Percentiles rank a stretch among this genome's conserved stretches.
phyloP scores from a whole-genome alignment of 345 rosid genomes.

The Aurinia saxatilis region DNA sequence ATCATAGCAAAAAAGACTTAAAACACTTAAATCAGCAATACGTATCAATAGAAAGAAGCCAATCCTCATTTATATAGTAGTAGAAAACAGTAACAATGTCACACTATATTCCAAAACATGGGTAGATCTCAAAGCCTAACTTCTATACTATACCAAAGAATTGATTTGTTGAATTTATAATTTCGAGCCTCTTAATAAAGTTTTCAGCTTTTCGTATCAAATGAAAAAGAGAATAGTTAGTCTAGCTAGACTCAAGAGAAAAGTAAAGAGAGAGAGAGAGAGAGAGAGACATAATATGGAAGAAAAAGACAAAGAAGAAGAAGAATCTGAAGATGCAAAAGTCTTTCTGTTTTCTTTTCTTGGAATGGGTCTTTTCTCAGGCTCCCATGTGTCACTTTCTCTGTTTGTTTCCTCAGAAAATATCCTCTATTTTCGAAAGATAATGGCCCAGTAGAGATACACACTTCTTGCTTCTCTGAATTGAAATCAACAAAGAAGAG shows the following conservation, averaged over 20 bases:
- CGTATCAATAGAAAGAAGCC: too few species aligned
- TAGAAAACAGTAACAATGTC: too few species aligned
- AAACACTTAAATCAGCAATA: too few species aligned
- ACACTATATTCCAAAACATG: too few species aligned
- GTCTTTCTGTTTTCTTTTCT: not conserved
- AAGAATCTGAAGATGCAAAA: constrained; percentile 16
- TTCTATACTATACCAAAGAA: too few species aligned
- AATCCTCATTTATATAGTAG: too few species aligned
- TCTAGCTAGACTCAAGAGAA: not conserved
- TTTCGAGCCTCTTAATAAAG: too few species aligned
- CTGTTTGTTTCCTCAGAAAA: constrained; percentile 6
- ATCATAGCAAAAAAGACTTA: too few species aligned
- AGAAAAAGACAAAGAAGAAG: constrained; percentile 20
- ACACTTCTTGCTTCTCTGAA: constrained; percentile 26
- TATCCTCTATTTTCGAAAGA: constrained; percentile 5
- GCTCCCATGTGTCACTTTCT: constrained; percentile 17
- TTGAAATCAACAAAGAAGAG: not conserved
- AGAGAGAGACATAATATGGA: not conserved
- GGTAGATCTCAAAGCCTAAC: too few species aligned
- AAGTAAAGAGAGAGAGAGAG: not conserved
- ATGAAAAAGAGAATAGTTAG: not conserved
- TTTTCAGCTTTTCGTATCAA: not conserved
- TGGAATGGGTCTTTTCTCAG: not conserved
- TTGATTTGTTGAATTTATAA: too few species aligned
- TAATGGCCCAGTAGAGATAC: constrained; percentile 42